Evolutionary conservation across 164 flowering plant species (phyloP).

Genomic region (Liriodendron chinense): DNA sequence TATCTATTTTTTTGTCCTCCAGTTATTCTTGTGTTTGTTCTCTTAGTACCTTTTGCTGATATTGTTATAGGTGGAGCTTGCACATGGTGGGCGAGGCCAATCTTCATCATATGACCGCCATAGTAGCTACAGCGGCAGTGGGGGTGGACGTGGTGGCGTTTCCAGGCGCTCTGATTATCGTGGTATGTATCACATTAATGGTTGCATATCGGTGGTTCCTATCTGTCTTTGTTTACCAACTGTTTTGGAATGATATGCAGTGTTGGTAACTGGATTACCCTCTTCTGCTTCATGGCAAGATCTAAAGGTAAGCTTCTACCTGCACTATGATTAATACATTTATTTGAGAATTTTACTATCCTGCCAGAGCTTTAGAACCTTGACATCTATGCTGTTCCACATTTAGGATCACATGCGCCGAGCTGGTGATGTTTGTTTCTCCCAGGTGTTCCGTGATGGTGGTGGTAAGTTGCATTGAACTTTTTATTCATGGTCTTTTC

Average conservation of each 20-base stretch:
- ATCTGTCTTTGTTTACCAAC: too few relatives aligned
- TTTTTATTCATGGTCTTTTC: not conserved
- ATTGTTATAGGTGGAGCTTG: slow-evolving; percentile 77
- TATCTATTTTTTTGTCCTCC: too few relatives aligned
- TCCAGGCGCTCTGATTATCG: slow-evolving; percentile 88
- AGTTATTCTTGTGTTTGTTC: too few relatives aligned
- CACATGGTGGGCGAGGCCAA: slow-evolving; percentile 93
- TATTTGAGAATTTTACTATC: not conserved
- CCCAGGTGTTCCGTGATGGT: slow-evolving; percentile 87
- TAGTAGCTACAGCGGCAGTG: slow-evolving; percentile 51
- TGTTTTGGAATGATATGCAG: slow-evolving; percentile 32
- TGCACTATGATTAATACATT: not conserved
- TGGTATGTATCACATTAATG: slow-evolving; percentile 34
- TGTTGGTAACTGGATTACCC: slow-evolving; percentile 82
- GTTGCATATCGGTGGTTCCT: not conserved
- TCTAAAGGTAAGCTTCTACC: slow-evolving; percentile 56
- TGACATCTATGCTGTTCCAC: not conserved
- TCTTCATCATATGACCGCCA: slow-evolving; percentile 70
- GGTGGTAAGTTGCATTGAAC: slow-evolving; percentile 49
- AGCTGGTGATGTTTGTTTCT: slow-evolving; percentile 98
- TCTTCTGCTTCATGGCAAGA: slow-evolving; percentile 99
- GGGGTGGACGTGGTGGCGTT: slow-evolving; percentile 42
- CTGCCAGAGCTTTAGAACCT: not conserved
- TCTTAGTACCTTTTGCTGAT: too few relatives aligned
- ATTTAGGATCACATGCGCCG: slow-evolving; percentile 60